Percentiles rank a stretch among this genome's conserved stretches.
Conservation (phyloP, 805 yeast genomes). For the Saccharomycopsis babjevae region DNA sequence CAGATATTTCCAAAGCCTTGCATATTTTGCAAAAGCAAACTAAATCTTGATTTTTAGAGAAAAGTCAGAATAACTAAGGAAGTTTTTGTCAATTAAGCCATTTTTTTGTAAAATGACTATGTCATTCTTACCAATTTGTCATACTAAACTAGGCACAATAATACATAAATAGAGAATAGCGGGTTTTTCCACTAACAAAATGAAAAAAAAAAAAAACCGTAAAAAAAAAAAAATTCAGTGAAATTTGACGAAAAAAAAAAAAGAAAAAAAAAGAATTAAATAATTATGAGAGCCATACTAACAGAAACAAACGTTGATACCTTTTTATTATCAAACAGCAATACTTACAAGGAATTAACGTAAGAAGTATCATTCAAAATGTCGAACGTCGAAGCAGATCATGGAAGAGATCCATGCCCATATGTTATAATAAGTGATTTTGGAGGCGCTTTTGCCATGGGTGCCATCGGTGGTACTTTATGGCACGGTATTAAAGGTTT, state of each 20-base stretch:
- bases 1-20: too few species aligned
- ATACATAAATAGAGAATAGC: background rate
- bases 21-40: too few species aligned
- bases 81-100: too few species aligned
- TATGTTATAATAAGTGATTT: conserved; percentile 91
- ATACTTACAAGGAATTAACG: background rate
- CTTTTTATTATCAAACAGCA: background rate
- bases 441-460: conserved; percentile 99
- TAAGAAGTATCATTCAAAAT: conserved; percentile 25
- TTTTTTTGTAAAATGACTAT: too few species aligned
- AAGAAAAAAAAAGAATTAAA: background rate
- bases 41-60: too few species aligned
- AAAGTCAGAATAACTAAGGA: too few species aligned
- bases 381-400: conserved; percentile 67
- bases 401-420: conserved; percentile 98
- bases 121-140: too few species aligned
- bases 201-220: background rate
- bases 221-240: background rate
- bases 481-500: conserved; percentile 99
- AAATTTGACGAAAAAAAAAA: background rate
- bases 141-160: too few species aligned
- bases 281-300: background rate
- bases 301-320: background rate
- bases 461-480: conserved; percentile 95
- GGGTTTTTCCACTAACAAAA: background rate